Conservation (phyloP, 1,284 basidiomycete species). For the Naganishia albida region DNA sequence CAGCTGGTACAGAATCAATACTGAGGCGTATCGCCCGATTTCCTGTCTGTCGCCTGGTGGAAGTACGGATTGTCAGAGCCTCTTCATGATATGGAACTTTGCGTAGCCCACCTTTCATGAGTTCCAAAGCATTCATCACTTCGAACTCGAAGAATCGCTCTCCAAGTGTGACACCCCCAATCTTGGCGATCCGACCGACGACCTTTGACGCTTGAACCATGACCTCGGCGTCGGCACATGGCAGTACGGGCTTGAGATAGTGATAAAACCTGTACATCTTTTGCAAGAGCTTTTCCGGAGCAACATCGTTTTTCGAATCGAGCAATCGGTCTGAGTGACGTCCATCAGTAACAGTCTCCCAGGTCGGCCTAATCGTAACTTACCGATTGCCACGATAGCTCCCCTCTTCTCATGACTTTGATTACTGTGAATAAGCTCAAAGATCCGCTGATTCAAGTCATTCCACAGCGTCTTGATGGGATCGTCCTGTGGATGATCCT, state of each 20-base stretch:
- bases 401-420: constrained; percentile 56
- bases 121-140: constrained; percentile 49
- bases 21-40: constrained; percentile 51
- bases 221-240: constrained; percentile 51
- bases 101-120: constrained; percentile 48
- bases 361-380: constrained; percentile 20
- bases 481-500: constrained; percentile 52
- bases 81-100: not conserved
- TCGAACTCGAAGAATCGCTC: constrained; percentile 53
- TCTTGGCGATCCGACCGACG: constrained; percentile 50
- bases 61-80: not conserved
- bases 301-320: constrained; percentile 48
- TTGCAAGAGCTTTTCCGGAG: constrained; percentile 49
- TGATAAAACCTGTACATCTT: constrained; percentile 51
- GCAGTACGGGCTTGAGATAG: constrained; percentile 50
- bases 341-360: not conserved
- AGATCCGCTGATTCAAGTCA: constrained; percentile 56
- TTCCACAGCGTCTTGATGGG: constrained; percentile 50
- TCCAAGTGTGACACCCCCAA: constrained; percentile 49
- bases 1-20: constrained; percentile 83
- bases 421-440: constrained; percentile 57
- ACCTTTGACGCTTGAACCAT: constrained; percentile 51
- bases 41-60: constrained; percentile 40
- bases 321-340: constrained; percentile 43
- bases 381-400: constrained; percentile 56